Conservation (phyloP, 208 protist genomes). For the Acanthamoeba royreba region DNA sequence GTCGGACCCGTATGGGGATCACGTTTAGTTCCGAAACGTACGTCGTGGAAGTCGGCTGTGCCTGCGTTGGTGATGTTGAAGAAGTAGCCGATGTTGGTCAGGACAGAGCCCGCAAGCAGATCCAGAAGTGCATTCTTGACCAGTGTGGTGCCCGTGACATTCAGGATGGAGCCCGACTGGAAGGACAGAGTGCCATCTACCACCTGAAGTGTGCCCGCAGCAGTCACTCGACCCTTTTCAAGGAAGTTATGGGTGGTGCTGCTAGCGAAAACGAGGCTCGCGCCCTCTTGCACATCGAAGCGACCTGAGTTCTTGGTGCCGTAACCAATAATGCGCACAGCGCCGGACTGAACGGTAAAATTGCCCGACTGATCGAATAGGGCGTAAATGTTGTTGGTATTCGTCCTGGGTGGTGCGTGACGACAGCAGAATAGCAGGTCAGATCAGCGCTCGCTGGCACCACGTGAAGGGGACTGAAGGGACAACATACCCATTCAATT, state of each 20-base stretch:
- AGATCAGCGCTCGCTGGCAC: no score
- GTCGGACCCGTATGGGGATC: no score
- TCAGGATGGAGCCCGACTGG: neutral
- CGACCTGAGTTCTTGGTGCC: neutral
- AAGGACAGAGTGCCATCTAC: neutral
- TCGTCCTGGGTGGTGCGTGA: no score
- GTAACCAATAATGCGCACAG: neutral
- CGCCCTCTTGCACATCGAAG: neutral
- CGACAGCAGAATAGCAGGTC: no score
- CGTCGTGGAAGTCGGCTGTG: conserved; percentile 20
- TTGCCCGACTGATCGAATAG: conserved; percentile 29
- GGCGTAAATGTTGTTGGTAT: conserved; percentile 3
- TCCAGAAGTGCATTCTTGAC: neutral
- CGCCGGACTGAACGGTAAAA: neutral
- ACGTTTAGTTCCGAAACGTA: no score
- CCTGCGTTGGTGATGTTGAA: neutral
- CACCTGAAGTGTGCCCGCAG: neutral
- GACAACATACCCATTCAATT: neutral
- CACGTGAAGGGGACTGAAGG: neutral
- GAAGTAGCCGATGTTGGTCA: neutral
- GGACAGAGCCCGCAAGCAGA: neutral
- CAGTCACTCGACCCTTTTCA: neutral
- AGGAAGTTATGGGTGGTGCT: neutral
- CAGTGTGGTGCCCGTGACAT: neutral
- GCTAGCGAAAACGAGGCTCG: neutral